Conservation (phyloP, 2,329 filamentous ascomycete genomes). For the Exophiala mesophila region DNA sequence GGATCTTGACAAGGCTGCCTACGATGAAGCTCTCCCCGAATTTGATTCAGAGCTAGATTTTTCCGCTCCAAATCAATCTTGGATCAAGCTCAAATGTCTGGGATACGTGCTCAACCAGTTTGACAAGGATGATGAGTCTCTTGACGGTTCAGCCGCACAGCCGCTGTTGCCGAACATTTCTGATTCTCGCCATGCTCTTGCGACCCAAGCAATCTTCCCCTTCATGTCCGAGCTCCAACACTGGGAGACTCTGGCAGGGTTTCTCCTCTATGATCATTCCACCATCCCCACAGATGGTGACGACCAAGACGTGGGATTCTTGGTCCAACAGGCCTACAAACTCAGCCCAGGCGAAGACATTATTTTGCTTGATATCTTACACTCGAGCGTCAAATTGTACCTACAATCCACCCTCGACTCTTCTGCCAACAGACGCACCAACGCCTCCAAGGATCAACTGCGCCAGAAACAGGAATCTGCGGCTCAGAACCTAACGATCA, state of each 20-base stretch:
- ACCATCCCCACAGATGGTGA: conserved; percentile 51
- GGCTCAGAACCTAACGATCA: conserved; percentile 68
- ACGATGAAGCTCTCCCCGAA: conserved; percentile 66
- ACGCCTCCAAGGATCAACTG: conserved; percentile 57
- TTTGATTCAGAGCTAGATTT: conserved; percentile 68
- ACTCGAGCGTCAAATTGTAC: conserved; percentile 71
- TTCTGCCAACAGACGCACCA: conserved; percentile 52
- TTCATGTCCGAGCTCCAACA: conserved; percentile 73
- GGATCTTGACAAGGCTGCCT: conserved; percentile 74
- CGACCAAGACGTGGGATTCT: conserved; percentile 54
- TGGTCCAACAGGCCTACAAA: conserved; percentile 67
- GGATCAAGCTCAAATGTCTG: conserved; percentile 88
- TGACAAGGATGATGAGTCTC: conserved; percentile 60
- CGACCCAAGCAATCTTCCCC: conserved; percentile 79
- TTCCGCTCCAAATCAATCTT: conserved; percentile 70
- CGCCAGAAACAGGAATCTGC: conserved; percentile 71
- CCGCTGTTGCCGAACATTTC: conserved; percentile 34
- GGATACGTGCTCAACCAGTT: conserved; percentile 79
- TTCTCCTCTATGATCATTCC: conserved; percentile 88
- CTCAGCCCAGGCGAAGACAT: conserved; percentile 73
- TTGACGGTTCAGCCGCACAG: conserved; percentile 32
- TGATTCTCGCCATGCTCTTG: conserved; percentile 79
- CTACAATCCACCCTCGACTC: conserved; percentile 63
- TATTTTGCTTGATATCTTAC: conserved; percentile 80
- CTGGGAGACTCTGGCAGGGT: conserved; percentile 86